Conservation (phyloP, 164 flowering plant species). For the Nelumbo lutea region DNA sequence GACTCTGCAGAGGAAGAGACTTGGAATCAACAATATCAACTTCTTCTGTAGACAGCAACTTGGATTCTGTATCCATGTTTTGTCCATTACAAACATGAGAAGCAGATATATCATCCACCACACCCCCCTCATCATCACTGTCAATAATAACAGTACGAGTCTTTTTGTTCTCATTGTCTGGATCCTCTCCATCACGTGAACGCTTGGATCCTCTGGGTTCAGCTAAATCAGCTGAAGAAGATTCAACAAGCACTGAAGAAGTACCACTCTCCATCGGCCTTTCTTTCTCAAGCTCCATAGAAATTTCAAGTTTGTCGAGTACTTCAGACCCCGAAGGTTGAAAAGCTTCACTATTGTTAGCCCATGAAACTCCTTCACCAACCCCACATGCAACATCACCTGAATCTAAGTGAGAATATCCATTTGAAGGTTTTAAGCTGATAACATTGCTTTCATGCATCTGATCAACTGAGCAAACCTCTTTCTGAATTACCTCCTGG, state of each 20-base stretch:
- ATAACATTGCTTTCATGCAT: conserved; percentile 15
- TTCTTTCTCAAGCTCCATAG: conserved; percentile 19
- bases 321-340: conserved; percentile 18
- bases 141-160: conserved; percentile 37
- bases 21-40: conserved; percentile 13
- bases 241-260: conserved; percentile 23
- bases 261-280: conserved; percentile 19
- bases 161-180: conserved; percentile 35
- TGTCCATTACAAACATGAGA: conserved; percentile 11
- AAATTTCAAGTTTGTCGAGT: conserved; percentile 18
- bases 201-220: conserved; percentile 47
- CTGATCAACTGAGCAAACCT: conserved; percentile 17
- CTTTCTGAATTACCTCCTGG: conserved; percentile 29
- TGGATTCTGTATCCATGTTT: conserved; percentile 21
- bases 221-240: conserved; percentile 21
- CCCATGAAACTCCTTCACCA: conserved; percentile 11
- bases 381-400: conserved; percentile 10
- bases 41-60: conserved; percentile 23
- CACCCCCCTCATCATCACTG: conserved; percentile 47
- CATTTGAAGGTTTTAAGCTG: conserved; percentile 15
- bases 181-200: conserved; percentile 35
- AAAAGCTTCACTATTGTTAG: conserved; percentile 14
- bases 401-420: conserved; percentile 12
- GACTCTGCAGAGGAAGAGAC: conserved; percentile 15
- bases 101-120: conserved; percentile 22